Base-by-base conservation (phyloP, 768 basidiomycete genomes). In the Kwoniella newhampshirensis region DNA sequence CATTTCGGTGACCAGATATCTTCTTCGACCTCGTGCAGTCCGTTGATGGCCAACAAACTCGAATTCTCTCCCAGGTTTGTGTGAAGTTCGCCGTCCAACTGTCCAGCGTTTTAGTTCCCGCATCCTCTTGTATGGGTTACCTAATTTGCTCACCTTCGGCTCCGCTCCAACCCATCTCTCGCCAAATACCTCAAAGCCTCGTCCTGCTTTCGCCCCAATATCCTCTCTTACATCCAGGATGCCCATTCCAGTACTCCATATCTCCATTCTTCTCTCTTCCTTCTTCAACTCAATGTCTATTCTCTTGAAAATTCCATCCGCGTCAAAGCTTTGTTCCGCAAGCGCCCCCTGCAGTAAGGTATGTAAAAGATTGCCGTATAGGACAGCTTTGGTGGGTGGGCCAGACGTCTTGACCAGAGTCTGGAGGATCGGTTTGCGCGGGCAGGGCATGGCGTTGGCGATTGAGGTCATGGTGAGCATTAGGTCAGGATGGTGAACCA, bases 1-100 rank as follows among this genome's bases (percentile, higher is more conserved):
- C 89, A 94, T 1, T 84, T 87, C 0, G 96, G 94, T 0, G 91
- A 93, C 88, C 90, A 96, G 62, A 99, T 94, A 63, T 97, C 92
- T 72, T 99, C 96, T 79, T 99, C 96, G 39, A 94, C 82, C 55
- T 91, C 92, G 60, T 90, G 82, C 4, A 96, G 77, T 26, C 85
- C 79, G 4, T 83, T 79, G 45, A 99, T 85, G 0, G 89, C 87
- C 0, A 96, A 80, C 9, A 82, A 77, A 1, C 85, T 82, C 18
- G 63, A 63, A 18, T 51, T 61, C 5, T 70, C 68, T 4, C 66
- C 80, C 8, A 88, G 82, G 1, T 85, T 85, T 65, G 93, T 85
- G 3, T 81, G 82, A 7, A 96, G 80, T 32, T 82, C 73, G 0
- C 86, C 91, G 13, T 81, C 78, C 0, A 81, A 74, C 89, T 92